phyloP scores from a whole-genome alignment of 768 basidiomycete species.

The Jaapia argillacea region DNA sequence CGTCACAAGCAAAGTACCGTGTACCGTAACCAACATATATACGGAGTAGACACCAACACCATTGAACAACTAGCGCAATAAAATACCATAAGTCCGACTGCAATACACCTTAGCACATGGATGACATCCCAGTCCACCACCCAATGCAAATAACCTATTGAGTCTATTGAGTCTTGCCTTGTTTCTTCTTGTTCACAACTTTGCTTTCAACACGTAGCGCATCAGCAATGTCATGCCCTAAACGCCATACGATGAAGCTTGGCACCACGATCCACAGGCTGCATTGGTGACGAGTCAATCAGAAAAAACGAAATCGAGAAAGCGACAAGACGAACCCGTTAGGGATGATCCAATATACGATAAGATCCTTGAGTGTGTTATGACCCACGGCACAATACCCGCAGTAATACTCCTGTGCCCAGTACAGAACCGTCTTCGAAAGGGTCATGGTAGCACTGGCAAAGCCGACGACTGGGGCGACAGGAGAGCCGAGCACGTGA shows the following conservation, averaged over 20 bases:
- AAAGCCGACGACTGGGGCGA: conserved; percentile 70
- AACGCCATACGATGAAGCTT: conserved; percentile 39
- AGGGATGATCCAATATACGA: conserved; percentile 63
- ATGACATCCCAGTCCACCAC: too few species aligned
- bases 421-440: conserved; percentile 80
- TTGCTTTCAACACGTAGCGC: conserved; percentile 30
- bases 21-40: too few species aligned
- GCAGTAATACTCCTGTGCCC: conserved; percentile 72
- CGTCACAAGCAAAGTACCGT: too few species aligned
- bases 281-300: conserved; percentile 2
- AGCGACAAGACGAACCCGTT: conserved; percentile 51
- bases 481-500: conserved; percentile 48
- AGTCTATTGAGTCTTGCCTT: too few species aligned
- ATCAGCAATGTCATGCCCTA: conserved; percentile 52
- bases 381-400: conserved; percentile 67
- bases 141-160: too few species aligned
- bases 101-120: too few species aligned
- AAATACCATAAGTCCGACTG: too few species aligned
- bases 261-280: conserved; percentile 80
- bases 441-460: conserved; percentile 67
- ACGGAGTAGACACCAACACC: too few species aligned
- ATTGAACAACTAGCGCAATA: too few species aligned
- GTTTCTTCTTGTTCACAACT: too few species aligned
- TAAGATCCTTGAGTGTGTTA: conserved; percentile 40
- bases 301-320: neutral